phyloP scores from a whole-genome alignment of 2,329 filamentous ascomycete species.

The Sphaerulina populicola region DNA sequence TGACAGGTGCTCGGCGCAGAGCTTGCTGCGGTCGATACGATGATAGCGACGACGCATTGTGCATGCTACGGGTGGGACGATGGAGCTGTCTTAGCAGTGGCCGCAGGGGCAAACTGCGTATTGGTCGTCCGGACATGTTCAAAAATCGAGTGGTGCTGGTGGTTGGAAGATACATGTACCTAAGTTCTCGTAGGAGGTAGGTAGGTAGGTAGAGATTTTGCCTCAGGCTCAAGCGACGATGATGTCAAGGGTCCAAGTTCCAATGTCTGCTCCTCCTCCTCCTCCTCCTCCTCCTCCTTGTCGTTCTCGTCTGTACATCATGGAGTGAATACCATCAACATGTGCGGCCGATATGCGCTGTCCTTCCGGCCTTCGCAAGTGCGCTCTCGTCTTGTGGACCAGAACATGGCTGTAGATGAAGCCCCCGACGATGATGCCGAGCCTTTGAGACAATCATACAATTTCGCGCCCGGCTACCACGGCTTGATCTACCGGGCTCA shows the following conservation, averaged over 20 bases:
- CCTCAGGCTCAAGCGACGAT: background rate
- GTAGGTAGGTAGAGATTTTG: too few species aligned
- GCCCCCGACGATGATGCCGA: conserved; percentile 47
- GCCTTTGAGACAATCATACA: conserved; percentile 67
- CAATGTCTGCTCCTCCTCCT: too few species aligned
- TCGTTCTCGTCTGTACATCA: background rate
- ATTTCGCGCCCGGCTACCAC: conserved; percentile 81
- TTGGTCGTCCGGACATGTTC: conserved; percentile 34
- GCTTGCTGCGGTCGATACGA: conserved; percentile 4
- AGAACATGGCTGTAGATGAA: conserved; percentile 60
- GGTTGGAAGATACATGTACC: background rate
- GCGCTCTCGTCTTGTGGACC: conserved; percentile 61
- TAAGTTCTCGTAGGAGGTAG: too few species aligned
- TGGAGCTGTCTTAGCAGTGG: conserved; percentile 11
- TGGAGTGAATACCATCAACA: conserved; percentile 29
- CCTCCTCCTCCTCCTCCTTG: background rate
- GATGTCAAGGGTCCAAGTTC: conserved; percentile 6
- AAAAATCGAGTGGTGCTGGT: background rate
- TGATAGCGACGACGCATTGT: conserved; percentile 12
- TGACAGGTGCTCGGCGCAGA: conserved; percentile 9
- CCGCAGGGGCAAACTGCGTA: conserved; percentile 21
- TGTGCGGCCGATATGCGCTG: conserved; percentile 63
- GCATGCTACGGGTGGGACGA: conserved; percentile 14
- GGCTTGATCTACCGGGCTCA: conserved; percentile 81
- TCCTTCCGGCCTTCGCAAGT: conserved; percentile 60